Base-by-base conservation (phyloP, 495 filamentous ascomycete genomes). In the Platismatia glauca region DNA sequence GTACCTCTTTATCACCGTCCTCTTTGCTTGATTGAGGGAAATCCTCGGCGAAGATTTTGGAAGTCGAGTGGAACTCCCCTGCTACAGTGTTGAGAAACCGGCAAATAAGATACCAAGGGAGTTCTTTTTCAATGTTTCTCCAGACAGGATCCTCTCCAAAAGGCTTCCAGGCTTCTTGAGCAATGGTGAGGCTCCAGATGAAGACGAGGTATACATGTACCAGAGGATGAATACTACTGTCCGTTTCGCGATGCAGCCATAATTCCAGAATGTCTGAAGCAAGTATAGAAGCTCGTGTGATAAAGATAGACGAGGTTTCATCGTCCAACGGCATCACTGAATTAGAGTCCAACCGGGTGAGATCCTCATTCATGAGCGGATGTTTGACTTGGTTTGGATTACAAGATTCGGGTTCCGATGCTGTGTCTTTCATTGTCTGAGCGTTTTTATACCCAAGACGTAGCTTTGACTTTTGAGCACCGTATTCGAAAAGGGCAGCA, bases 131-230 rank as follows among this genome's bases (percentile, higher is more conserved):
- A 27, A 87, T 69, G 53, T 74, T 70, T 43, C 71, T 71, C 70
- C 85, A 57, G 16, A n/a, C 22, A 7, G 9, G 1, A 37, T 33
- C 55, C 81, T 29, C 82, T 81, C 71, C 70, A 0, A 76, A 76
- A 38, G 74, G 75, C 24, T 79, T 77, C 18, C 79, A 75, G 29
- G 87, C 69, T 57, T 57, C 55, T 57, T 57, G 55, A 11, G 35
- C 55, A n/a, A 57, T 12, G 22, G 38, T 22, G 12, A 57, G 64
- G 22, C 86, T 79, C 73, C 78, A 82, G 8, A 89, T 69, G 69
- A 95, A 93, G 9, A 82, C 82, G 34, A 95, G 75, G 38, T 82
- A 82, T 9, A 85, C 77, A 63, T 95, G 88, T 1, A 86, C 65
- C 64, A 84, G 83, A 4, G 89, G 82, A 86, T 57, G 31, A 35